Evolutionary conservation across 192 early-diverging fungal species (phyloP).

Genomic region (Linderina pennispora): DNA sequence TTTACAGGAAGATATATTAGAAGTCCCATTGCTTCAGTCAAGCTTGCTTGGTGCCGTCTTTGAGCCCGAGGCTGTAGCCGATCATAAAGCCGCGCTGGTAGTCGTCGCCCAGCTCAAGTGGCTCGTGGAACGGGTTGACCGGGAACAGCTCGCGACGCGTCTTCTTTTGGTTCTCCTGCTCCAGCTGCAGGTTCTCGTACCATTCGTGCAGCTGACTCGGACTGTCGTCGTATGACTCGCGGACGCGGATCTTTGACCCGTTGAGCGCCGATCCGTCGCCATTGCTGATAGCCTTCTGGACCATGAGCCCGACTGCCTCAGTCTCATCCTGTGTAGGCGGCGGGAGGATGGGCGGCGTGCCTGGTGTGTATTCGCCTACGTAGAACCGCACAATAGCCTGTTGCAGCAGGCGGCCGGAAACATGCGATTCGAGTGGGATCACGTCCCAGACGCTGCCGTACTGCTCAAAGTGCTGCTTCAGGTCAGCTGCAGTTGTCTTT

Average conservation of each 20-base stretch:
- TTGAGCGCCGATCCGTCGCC: slow-evolving; percentile 20
- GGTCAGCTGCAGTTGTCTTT: slow-evolving; percentile 14
- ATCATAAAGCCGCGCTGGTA: slow-evolving; percentile 31
- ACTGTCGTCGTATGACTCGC: background rate
- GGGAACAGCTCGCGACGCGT: slow-evolving; percentile 14
- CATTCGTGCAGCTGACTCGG: slow-evolving; percentile 36
- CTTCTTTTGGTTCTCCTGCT: background rate
- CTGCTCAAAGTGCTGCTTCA: slow-evolving; percentile 16
- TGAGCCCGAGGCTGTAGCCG: slow-evolving; percentile 35
- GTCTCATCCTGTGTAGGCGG: slow-evolving; percentile 19
- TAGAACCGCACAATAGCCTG: slow-evolving; percentile 32
- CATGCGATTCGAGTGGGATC: slow-evolving; percentile 12
- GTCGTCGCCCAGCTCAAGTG: slow-evolving; percentile 17
- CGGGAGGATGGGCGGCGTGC: slow-evolving; percentile 13
- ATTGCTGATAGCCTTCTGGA: slow-evolving; percentile 6
- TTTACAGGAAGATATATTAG: no score
- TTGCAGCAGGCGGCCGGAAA: slow-evolving; percentile 8
- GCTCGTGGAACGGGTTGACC: slow-evolving; percentile 20
- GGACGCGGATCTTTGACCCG: slow-evolving; percentile 13
- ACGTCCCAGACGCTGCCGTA: slow-evolving; percentile 42
- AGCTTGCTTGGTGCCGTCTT: slow-evolving; percentile 28
- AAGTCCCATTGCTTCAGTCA: no score
- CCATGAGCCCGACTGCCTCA: slow-evolving; percentile 1
- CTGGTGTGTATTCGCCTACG: slow-evolving; percentile 18
- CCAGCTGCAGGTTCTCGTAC: slow-evolving; percentile 18